phyloP scores from a whole-genome alignment of 2,329 filamentous ascomycete genomes.

The Myriosclerotinia duriaeana region DNA sequence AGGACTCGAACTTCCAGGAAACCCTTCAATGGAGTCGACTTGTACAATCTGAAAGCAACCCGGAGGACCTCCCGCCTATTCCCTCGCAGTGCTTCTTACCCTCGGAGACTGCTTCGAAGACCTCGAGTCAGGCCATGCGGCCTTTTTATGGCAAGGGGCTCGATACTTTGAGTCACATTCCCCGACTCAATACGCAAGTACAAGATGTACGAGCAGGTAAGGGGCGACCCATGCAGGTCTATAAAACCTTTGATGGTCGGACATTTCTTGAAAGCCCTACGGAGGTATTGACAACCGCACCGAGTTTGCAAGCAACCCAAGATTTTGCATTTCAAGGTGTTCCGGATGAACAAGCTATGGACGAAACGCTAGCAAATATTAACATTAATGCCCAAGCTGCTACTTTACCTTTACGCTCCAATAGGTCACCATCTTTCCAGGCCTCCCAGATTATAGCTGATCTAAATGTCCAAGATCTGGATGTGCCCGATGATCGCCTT shows the following conservation, averaged over 20 bases:
- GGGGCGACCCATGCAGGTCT: slow-evolving; percentile 32
- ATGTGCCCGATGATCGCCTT: slow-evolving; percentile 27
- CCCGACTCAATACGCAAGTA: slow-evolving; percentile 26
- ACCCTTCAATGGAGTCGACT: slow-evolving; percentile 36
- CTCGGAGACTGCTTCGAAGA: slow-evolving; percentile 38
- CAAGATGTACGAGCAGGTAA: slow-evolving; percentile 20
- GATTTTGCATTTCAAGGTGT: slow-evolving; percentile 27
- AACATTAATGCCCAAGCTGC: slow-evolving; percentile 22
- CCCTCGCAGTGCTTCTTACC: slow-evolving; percentile 42
- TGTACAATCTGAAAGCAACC: slow-evolving; percentile 32
- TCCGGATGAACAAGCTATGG: slow-evolving; percentile 9
- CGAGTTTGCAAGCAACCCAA: slow-evolving; percentile 32
- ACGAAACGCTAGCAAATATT: slow-evolving; percentile 26
- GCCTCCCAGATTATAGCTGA: background rate
- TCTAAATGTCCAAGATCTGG: slow-evolving; percentile 9
- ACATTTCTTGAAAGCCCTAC: slow-evolving; percentile 37
- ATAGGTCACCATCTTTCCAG: background rate
- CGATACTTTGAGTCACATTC: slow-evolving; percentile 34
- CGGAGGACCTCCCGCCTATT: slow-evolving; percentile 39
- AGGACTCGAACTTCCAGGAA: slow-evolving; percentile 31
- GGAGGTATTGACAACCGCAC: slow-evolving; percentile 34
- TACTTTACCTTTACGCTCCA: slow-evolving; percentile 20
- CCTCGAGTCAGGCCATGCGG: slow-evolving; percentile 33
- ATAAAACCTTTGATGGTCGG: slow-evolving; percentile 36
- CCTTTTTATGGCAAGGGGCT: slow-evolving; percentile 38